Conservation (phyloP, 495 filamentous ascomycete genomes). For the Penicillium cosmopolitanum region DNA sequence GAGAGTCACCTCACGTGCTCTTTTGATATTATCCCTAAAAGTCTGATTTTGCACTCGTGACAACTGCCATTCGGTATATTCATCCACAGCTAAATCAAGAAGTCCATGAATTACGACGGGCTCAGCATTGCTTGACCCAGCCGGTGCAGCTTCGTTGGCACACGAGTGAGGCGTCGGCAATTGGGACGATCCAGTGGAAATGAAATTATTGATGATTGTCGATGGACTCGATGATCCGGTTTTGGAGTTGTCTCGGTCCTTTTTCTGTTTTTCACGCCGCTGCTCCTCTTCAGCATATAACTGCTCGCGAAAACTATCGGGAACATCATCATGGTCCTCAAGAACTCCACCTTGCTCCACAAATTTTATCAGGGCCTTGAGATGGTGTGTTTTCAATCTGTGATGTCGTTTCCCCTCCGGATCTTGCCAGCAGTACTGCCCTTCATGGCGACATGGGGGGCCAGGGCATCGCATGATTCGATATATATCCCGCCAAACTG, state of each 20-base stretch:
- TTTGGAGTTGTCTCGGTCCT: conserved; percentile 5
- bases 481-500: conserved; percentile 19
- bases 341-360: conserved; percentile 12
- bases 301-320: conserved; percentile 16
- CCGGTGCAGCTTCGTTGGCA: not conserved
- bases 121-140: not conserved
- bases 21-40: conserved; percentile 10
- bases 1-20: conserved; percentile 9
- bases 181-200: not conserved
- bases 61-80: conserved; percentile 13
- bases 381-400: conserved; percentile 15
- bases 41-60: conserved; percentile 7
- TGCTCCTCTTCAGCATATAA: conserved; percentile 17
- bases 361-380: conserved; percentile 14
- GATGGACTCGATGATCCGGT: conserved; percentile 3
- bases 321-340: conserved; percentile 12
- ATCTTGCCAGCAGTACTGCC: conserved; percentile 29
- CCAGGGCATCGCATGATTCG: conserved; percentile 24
- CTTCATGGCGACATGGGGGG: conserved; percentile 25
- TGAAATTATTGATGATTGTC: conserved; percentile 8
- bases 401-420: conserved; percentile 18
- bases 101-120: conserved; percentile 8
- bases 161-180: not conserved
- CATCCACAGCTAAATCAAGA: conserved; percentile 12
- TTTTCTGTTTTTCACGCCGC: conserved; percentile 9